Evolutionary conservation across 139 green algal species (phyloP), one percentile per base, ranked within the genome.

Genomic region (Parachlorella kessleri): DNA sequence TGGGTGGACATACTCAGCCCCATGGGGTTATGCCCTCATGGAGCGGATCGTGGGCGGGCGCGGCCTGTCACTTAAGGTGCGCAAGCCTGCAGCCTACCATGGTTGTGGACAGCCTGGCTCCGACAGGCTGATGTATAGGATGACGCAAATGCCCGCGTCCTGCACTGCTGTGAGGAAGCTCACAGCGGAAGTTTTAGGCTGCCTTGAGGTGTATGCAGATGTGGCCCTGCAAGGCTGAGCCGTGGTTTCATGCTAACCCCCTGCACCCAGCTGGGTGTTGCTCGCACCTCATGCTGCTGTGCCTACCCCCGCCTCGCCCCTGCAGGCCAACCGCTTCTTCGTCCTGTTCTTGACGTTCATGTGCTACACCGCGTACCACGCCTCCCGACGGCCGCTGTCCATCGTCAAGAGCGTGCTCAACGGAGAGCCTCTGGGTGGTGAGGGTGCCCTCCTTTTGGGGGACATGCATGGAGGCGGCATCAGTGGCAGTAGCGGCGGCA

Each of bases 341-440:
- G 94, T 95, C n/a, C 88, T 99, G 2, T 40, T 92, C 1, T 66
- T 98, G 3, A 98, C 95, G 0, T 99, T 99, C 82, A 48, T 97
- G 10, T 91, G 89, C 66, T 99, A 99, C 83, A 84, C 86, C 24
- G 83, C 88, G n/a, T 99, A 95, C 74, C 96, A 99, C 83, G 93
- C 93, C 37, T 92, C 91, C 0, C 87, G 96, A 24, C 98, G 98
- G 76, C 94, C 96, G 0, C 91, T 94, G 14, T 94, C 85, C 81
- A 96, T 99, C 40, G 95, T 98, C 3, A 99, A 99, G 83, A 82
- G 59, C 24, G 72, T 77, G 41, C 72, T 87, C 33, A 48, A 78
- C 40, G 76, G 74, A 23, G 55, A 80, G 38, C 21, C 37, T 18
- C 48, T n/a, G n/a, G n/a, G n/a, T n/a, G n/a, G n/a, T n/a, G n/a